Percentiles rank a stretch among this genome's conserved stretches.
Evolutionary conservation across 108 stramenopile species (phyloP).

Genomic region (Cyclotella distinguenda): DNA sequence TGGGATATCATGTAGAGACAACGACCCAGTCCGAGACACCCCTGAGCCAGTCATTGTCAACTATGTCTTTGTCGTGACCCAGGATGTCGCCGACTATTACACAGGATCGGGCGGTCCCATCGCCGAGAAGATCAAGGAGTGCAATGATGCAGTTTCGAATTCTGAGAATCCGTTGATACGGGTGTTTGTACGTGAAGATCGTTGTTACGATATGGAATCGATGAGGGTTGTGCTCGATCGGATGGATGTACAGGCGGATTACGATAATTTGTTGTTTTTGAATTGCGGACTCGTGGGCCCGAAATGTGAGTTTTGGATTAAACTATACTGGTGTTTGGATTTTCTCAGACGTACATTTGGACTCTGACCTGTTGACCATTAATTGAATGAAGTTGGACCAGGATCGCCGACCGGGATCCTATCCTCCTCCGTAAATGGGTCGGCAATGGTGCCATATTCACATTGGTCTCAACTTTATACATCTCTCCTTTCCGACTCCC

Average conservation of each 20-base stretch:
- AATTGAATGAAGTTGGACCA: conserved; percentile 18
- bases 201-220: conserved; percentile 49
- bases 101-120: conserved; percentile 18
- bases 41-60: conserved; percentile 19
- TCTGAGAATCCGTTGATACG: conserved; percentile 15
- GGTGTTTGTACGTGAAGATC: conserved; percentile 36
- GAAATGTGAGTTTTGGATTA: conserved; percentile 20
- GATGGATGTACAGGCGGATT: conserved; percentile 29
- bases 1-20: conserved; percentile 45
- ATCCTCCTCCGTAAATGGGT: conserved; percentile 24
- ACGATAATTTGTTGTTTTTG: conserved; percentile 39
- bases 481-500: conserved; percentile 28
- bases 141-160: conserved; percentile 1
- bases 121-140: conserved; percentile 32
- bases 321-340: too few relatives aligned
- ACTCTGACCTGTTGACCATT: too few relatives aligned
- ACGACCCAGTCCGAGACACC: conserved; percentile 5
- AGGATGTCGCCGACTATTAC: conserved; percentile 38
- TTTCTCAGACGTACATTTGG: too few relatives aligned
- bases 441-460: conserved; percentile 24
- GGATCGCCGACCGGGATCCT: conserved; percentile 35
- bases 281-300: conserved; percentile 46
- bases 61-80: conserved; percentile 40
- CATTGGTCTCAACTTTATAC: conserved; percentile 51
- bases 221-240: conserved; percentile 22